Evolutionary conservation across 331 rosid species (phyloP).

Genomic region (Telfairia occidentalis): DNA sequence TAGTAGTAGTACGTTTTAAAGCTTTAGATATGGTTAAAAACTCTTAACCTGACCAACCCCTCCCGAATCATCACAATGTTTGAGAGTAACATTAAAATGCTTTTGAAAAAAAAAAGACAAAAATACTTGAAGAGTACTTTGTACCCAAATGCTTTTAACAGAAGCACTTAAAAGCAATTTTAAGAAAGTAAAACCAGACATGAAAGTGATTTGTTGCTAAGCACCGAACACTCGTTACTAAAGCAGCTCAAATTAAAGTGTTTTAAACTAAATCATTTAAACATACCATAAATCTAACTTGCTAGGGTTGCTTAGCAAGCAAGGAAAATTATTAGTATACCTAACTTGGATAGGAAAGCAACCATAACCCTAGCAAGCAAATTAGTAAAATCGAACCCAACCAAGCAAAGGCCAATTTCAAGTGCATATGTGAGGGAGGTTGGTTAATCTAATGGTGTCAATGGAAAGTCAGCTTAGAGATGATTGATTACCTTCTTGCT

Average conservation of each 20-base stretch:
- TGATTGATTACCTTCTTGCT: conserved; percentile 1
- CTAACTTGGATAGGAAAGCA: neutral
- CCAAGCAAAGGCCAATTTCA: neutral
- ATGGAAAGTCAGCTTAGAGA: neutral
- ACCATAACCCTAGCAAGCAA: no score
- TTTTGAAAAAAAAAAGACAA: no score
- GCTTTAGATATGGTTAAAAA: no score
- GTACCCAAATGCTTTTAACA: neutral
- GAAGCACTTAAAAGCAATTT: no score
- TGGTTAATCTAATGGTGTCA: neutral
- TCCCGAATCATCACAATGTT: no score
- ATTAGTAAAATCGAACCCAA: neutral
- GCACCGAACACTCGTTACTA: no score
- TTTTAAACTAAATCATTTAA: neutral
- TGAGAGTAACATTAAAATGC: neutral
- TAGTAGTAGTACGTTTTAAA: no score
- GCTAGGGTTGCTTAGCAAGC: neutral
- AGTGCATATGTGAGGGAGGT: no score
- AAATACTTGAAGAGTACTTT: neutral
- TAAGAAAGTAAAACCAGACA: neutral
- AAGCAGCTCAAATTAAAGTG: no score
- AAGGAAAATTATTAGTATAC: neutral
- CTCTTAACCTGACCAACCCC: no score
- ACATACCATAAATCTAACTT: neutral
- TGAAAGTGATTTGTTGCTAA: no score